phyloP scores from a whole-genome alignment of 2,329 filamentous ascomycete species.

The Chrysoporthe deuterocubensis region DNA sequence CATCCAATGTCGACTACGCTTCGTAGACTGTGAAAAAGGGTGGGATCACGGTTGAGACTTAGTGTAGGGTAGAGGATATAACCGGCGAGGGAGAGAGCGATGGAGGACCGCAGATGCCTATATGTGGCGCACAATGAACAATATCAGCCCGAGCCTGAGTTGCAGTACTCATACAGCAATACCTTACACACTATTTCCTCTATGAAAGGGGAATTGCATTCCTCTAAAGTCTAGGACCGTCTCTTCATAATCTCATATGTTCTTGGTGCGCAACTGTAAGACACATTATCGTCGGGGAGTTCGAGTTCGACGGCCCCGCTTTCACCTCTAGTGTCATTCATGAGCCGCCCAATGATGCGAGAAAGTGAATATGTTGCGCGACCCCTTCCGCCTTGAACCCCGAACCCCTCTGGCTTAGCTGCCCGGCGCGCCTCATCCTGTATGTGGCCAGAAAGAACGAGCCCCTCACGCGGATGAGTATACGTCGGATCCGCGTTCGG shows the following conservation, averaged over 20 bases:
- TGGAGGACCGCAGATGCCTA: too few relatives aligned
- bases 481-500: background rate
- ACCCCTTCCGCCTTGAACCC: background rate
- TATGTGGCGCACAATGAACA: background rate
- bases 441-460: background rate
- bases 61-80: background rate
- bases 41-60: background rate
- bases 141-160: background rate
- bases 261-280: background rate
- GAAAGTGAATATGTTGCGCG: background rate
- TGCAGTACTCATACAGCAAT: background rate
- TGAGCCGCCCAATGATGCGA: background rate
- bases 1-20: background rate
- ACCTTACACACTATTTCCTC: background rate
- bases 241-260: conserved; percentile 1
- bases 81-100: background rate
- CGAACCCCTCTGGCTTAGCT: background rate
- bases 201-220: background rate
- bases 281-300: background rate
- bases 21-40: background rate
- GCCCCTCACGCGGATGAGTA: background rate
- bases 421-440: background rate
- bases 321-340: background rate
- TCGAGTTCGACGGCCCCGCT: background rate
- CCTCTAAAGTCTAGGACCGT: conserved; percentile 3